These are phyloP conservation scores for Verticillium nubilum DNA, from an alignment of 2,329 filamentous ascomycete species.

Conservation along the genomic window DNA sequence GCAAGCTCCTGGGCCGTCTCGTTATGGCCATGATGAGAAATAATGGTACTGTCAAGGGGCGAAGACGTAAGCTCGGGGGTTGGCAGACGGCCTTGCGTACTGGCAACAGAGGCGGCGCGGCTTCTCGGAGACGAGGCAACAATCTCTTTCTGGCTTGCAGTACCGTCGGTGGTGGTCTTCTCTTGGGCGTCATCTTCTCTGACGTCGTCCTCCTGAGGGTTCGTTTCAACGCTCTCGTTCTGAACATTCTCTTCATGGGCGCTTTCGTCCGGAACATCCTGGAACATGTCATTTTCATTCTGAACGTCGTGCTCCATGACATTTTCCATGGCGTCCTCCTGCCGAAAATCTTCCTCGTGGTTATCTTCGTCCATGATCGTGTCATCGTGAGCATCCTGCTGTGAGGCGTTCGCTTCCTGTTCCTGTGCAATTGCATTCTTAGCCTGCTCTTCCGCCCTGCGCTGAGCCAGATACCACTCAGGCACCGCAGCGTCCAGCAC, in stretches of 20 bases:
- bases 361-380: background rate
- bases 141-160: background rate
- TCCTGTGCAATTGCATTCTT: background rate
- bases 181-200: background rate
- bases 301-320: slow-evolving; percentile 2
- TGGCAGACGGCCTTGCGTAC: slow-evolving; percentile 33
- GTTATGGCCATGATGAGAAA: background rate
- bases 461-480: slow-evolving; percentile 12
- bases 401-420: background rate
- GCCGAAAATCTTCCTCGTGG: background rate
- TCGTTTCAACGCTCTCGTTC: background rate
- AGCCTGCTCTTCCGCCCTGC: slow-evolving; percentile 6
- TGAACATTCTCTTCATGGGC: background rate
- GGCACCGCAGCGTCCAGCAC: slow-evolving; percentile 46
- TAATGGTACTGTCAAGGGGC: slow-evolving; percentile 17
- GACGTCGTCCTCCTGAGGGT: background rate
- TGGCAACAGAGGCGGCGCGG: background rate
- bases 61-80: slow-evolving; percentile 49
- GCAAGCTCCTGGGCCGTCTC: background rate
- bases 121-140: background rate
- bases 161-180: background rate
- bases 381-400: background rate
- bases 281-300: slow-evolving; percentile 3
- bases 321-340: background rate
- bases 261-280: slow-evolving; percentile 8